Evolutionary conservation across 2,329 filamentous ascomycete species (phyloP), one percentile per base, ranked within the genome.

Genomic region (Exophiala sp.): DNA sequence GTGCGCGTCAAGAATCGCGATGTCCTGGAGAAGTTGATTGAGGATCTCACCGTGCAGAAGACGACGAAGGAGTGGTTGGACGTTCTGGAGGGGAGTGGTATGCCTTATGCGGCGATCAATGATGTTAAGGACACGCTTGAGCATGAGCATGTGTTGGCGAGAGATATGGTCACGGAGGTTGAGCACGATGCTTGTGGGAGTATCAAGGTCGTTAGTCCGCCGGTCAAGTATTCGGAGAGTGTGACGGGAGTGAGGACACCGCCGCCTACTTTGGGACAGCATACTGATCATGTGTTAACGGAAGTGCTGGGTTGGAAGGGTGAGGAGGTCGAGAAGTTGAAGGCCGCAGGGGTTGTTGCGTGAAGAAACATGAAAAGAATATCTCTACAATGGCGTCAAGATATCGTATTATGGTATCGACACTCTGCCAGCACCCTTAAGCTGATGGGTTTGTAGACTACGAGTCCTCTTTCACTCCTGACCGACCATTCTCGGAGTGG

Each of bases 31-130:
- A 75, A 76, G 1, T 73, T 87, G 64, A 96, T 99, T 54, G 91
- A 96, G 67, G 75, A 75, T 1, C 78, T 89, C 42, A 95, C 89
- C 0, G 75, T 74, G 50, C 83, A 84, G 50, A 90, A 85, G 74
- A 95, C 89, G 3, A 99, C 94, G 0, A 75, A 85, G 61, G 86
- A 96, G 68, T 97, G 94, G 92, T 77, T 97, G 3, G 81, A 86
- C 1, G 75, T 91, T 1, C 85, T 96, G 41, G 90, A 96, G 65
- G 91, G 89, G n/a, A 88, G 82, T 54, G 94, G 94, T 4, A 85
- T 99, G 85, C 94, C 94, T 0, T 99, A 94, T 66, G 88, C 92
- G 0, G 90, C 92, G 1, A 88, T 99, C 63, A 99, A 97, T 67
- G 92, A 99, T 66, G 84, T 99, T 6, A 87, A 94, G 69, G 82